A percentile compares a stretch with the other conserved stretches of the same genome.
Evolutionary conservation across 495 filamentous ascomycete species (phyloP).

Genomic region (Neurospora discreta): DNA sequence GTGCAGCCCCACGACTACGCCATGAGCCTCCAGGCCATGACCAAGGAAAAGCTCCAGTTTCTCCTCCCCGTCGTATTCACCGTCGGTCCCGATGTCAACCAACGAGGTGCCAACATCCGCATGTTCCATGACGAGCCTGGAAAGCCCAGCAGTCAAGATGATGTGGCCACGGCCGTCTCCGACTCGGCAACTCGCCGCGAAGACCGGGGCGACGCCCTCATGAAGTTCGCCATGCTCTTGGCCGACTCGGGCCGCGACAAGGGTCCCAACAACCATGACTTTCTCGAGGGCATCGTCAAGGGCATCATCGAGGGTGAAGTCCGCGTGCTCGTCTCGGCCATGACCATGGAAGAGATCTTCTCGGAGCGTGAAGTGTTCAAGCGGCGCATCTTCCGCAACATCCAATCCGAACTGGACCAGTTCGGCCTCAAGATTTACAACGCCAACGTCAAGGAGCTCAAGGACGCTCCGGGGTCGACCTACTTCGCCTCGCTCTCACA

Average conservation of each 20-base stretch:
- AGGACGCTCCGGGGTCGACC: conserved; percentile 62
- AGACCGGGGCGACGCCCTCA: conserved; percentile 43
- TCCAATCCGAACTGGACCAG: conserved; percentile 62
- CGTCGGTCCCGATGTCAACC: conserved; percentile 61
- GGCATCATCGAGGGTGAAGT: conserved; percentile 85
- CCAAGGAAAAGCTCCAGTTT: conserved; percentile 71
- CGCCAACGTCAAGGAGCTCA: conserved; percentile 71
- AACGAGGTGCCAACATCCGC: conserved; percentile 32
- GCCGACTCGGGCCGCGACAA: conserved; percentile 43
- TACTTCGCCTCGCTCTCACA: conserved; percentile 70
- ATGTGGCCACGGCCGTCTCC: conserved; percentile 8
- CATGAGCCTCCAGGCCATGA: conserved; percentile 73
- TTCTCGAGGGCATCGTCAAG: conserved; percentile 77
- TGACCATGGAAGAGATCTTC: conserved; percentile 86
- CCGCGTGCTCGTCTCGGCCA: conserved; percentile 60
- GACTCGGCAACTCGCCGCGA: conserved; percentile 18
- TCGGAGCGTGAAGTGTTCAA: conserved; percentile 73
- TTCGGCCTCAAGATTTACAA: conserved; percentile 69
- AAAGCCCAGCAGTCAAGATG: conserved; percentile 6
- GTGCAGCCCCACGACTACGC: conserved; percentile 69
- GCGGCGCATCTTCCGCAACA: conserved; percentile 62
- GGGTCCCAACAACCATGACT: conserved; percentile 36
- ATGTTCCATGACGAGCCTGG: neutral
- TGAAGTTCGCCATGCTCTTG: conserved; percentile 68
- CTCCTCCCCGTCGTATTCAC: conserved; percentile 74